Percentiles rank a stretch among this genome's conserved stretches.
Evolutionary conservation across 106 monocot genomes (phyloP).

Genomic region (Acorus calamus): DNA sequence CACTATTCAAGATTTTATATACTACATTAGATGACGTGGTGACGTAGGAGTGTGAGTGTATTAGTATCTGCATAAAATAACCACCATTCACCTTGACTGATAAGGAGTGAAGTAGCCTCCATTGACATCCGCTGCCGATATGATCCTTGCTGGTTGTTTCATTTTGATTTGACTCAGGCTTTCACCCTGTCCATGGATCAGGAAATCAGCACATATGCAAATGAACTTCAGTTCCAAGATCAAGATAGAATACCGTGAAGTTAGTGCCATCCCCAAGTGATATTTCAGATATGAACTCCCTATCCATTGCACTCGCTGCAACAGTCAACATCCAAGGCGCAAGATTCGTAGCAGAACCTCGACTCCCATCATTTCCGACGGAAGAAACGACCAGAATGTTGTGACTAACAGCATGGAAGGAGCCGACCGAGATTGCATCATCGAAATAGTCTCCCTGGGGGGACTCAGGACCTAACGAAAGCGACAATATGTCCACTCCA

Average conservation of each 20-base stretch:
- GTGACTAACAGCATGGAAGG: slow-evolving; percentile 66
- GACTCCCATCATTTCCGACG: slow-evolving; percentile 65
- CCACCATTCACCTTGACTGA: slow-evolving; percentile 62
- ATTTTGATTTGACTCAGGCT: slow-evolving; percentile 59
- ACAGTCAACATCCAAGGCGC: slow-evolving; percentile 95
- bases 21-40: too few species aligned
- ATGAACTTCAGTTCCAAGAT: too few species aligned
- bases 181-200: slow-evolving; percentile 50
- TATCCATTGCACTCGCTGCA: slow-evolving; percentile 72
- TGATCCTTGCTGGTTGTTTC: slow-evolving; percentile 43
- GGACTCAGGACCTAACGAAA: slow-evolving; percentile 65
- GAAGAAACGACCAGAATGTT: slow-evolving; percentile 78
- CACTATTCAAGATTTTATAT: too few species aligned
- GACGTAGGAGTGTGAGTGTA: neutral
- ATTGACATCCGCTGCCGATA: slow-evolving; percentile 69
- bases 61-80: neutral
- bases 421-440: slow-evolving; percentile 77
- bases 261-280: slow-evolving; percentile 53
- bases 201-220: neutral
- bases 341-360: slow-evolving; percentile 77
- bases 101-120: slow-evolving; percentile 78
- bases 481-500: slow-evolving; percentile 75
- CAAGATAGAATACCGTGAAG: slow-evolving; percentile 34
- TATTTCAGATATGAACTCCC: slow-evolving; percentile 63
- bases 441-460: slow-evolving; percentile 78